These are phyloP conservation scores for Cytospora piceae DNA, from an alignment of 2,329 filamentous ascomycete species.

Conservation along the genomic window DNA sequence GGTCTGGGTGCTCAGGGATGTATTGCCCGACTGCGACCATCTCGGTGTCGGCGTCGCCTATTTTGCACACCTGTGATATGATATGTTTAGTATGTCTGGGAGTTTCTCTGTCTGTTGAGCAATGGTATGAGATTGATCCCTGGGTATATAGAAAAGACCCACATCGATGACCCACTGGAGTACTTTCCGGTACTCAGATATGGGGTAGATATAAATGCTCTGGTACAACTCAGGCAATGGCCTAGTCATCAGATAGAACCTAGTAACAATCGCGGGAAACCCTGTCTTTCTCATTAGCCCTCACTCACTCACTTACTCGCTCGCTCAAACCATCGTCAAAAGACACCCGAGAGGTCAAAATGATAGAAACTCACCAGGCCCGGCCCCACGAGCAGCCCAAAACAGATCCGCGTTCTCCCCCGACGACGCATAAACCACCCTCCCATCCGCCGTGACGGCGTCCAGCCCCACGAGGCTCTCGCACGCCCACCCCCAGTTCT, in stretches of 20 bases:
- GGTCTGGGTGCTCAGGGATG: conserved; percentile 37
- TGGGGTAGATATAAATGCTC: conserved; percentile 50
- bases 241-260: conserved; percentile 51
- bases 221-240: conserved; percentile 40
- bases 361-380: conserved; percentile 41
- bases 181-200: conserved; percentile 48
- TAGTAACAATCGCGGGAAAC: conserved; percentile 57
- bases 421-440: conserved; percentile 41
- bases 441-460: conserved; percentile 51
- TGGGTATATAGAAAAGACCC: conserved; percentile 23
- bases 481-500: conserved; percentile 60
- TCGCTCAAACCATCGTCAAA: background rate
- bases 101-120: background rate
- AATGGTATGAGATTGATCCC: background rate
- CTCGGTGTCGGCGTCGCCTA: conserved; percentile 45
- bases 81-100: background rate
- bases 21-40: conserved; percentile 44
- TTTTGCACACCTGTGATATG: conserved; percentile 34
- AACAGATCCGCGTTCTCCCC: conserved; percentile 50
- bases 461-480: conserved; percentile 50
- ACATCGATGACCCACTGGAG: conserved; percentile 53
- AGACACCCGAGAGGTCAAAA: background rate
- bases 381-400: conserved; percentile 54
- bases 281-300: conserved; percentile 37
- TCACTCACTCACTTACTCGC: background rate